These are phyloP conservation scores for Colletotrichum nymphaeae DNA, from an alignment of 2,329 filamentous ascomycete genomes.

Conservation along the genomic window DNA sequence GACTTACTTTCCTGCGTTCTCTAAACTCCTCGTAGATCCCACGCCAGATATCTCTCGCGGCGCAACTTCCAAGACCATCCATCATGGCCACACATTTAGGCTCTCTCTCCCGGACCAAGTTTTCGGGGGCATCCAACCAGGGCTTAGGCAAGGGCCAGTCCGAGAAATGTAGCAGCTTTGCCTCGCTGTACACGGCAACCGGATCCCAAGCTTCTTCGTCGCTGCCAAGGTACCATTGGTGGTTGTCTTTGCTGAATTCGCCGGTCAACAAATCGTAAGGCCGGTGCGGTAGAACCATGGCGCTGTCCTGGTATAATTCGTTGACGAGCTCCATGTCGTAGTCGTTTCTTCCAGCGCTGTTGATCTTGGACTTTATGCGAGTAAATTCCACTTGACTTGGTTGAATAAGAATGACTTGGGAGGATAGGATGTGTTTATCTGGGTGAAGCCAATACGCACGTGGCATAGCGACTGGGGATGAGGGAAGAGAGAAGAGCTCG, in stretches of 20 bases:
- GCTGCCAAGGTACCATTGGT: conserved; percentile 53
- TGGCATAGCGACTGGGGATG: conserved; percentile 71
- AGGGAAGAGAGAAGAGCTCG: conserved; percentile 75
- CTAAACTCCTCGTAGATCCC: conserved; percentile 35
- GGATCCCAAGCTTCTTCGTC: conserved; percentile 66
- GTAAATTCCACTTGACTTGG: conserved; percentile 64
- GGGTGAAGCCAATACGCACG: conserved; percentile 75
- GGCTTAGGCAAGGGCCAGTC: conserved; percentile 40
- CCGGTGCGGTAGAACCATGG: conserved; percentile 72
- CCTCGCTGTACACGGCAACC: conserved; percentile 60
- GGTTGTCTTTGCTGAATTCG: conserved; percentile 67
- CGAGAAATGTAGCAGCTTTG: conserved; percentile 63
- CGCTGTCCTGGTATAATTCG: conserved; percentile 66
- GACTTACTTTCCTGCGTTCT: conserved; percentile 24
- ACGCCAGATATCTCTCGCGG: conserved; percentile 31
- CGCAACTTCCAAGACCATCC: conserved; percentile 22
- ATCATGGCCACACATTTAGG: conserved; percentile 13
- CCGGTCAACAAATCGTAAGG: conserved; percentile 70
- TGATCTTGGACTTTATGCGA: conserved; percentile 43
- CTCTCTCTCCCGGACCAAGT: conserved; percentile 6
- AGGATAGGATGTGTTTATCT: conserved; percentile 64
- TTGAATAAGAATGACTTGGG: conserved; percentile 70
- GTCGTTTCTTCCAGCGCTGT: conserved; percentile 41
- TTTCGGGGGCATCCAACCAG: conserved; percentile 28
- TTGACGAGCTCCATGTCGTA: conserved; percentile 79